Evolutionary conservation across 106 monocot genomes (phyloP).

Genomic region (Dendrobium huoshanense): DNA sequence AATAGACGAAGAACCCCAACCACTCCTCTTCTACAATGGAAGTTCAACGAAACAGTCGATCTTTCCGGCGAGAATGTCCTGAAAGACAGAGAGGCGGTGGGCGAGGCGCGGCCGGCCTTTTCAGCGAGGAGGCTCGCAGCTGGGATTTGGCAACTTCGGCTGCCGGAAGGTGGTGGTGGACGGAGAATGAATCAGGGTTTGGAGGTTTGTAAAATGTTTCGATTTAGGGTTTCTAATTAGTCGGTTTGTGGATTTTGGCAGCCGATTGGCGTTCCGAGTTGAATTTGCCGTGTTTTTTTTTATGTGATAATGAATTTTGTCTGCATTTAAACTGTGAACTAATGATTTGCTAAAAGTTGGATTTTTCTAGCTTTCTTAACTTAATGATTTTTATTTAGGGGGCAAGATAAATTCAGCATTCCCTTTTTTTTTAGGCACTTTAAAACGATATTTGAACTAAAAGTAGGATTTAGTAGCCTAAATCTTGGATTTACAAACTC

Average conservation of each 20-base stretch:
- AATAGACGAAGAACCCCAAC: conserved; percentile 43
- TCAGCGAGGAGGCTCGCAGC: conserved; percentile 81
- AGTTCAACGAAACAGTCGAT: conserved; percentile 30
- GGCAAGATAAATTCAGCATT: too few relatives aligned
- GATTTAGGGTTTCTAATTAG: neutral
- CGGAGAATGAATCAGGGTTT: neutral
- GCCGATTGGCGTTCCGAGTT: too few relatives aligned
- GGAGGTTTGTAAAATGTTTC: conserved; percentile 7
- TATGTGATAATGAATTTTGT: too few relatives aligned
- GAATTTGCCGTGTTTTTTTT: too few relatives aligned
- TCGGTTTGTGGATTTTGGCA: neutral
- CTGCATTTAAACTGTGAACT: too few relatives aligned
- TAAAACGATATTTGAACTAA: too few relatives aligned
- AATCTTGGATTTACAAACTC: too few relatives aligned
- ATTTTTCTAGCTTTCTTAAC: too few relatives aligned
- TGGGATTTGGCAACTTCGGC: conserved; percentile 65
- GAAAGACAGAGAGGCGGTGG: neutral
- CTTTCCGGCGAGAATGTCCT: neutral
- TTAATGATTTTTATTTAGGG: too few relatives aligned
- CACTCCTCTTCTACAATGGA: conserved; percentile 77
- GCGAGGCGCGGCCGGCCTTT: conserved; percentile 14
- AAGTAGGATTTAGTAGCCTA: too few relatives aligned
- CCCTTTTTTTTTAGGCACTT: too few relatives aligned
- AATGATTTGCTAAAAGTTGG: too few relatives aligned
- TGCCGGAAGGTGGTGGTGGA: conserved; percentile 12